phyloP scores from a whole-genome alignment of 1,284 basidiomycete genomes.

The Stereum hirsutum region DNA sequence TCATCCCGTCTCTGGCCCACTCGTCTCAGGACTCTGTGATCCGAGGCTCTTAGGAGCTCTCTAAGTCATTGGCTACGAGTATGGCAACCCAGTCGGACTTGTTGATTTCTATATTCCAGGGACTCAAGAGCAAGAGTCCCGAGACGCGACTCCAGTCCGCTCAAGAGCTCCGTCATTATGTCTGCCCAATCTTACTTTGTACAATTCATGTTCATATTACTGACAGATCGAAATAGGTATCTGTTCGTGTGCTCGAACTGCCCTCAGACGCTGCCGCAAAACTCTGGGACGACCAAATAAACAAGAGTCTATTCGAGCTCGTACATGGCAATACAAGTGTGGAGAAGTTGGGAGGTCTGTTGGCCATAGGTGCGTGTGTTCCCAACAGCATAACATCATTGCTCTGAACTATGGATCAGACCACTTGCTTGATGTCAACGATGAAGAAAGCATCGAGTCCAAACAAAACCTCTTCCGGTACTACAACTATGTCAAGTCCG shows the following conservation, averaged over 20 bases:
- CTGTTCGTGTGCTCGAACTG: slow-evolving; percentile 64
- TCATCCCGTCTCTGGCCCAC: too few species aligned
- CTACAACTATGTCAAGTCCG: slow-evolving; percentile 86
- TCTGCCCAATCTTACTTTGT: slow-evolving; percentile 22
- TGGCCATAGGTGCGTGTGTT: slow-evolving; percentile 62
- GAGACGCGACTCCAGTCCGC: slow-evolving; percentile 60
- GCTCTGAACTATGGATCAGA: slow-evolving; percentile 33
- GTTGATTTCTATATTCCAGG: slow-evolving; percentile 55
- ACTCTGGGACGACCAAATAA: slow-evolving; percentile 78
- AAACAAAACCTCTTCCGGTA: slow-evolving; percentile 76
- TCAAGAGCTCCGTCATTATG: slow-evolving; percentile 62
- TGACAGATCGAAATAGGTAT: slow-evolving; percentile 37
- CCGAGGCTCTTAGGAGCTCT: too few species aligned
- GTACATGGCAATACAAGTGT: slow-evolving; percentile 70
- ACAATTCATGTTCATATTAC: slow-evolving; percentile 9
- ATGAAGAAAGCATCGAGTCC: slow-evolving; percentile 69
- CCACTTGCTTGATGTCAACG: slow-evolving; percentile 59
- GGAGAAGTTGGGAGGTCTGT: slow-evolving; percentile 75
- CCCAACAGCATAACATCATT: slow-evolving; percentile 11
- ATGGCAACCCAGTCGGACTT: slow-evolving; percentile 44
- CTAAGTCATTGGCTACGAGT: too few species aligned
- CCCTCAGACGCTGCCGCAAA: slow-evolving; percentile 68
- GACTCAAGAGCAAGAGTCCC: slow-evolving; percentile 50
- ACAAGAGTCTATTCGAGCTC: slow-evolving; percentile 71
- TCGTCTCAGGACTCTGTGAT: too few species aligned